Evolutionary conservation across 164 flowering plant species (phyloP).

Genomic region (Vitis vinifera): ASM3070453v1 NC_081805.1:962001-962500

Average conservation of each 20-base stretch:
- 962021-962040: background rate
- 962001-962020: background rate
- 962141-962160: background rate
- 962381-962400: background rate
- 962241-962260: background rate
- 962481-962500: background rate
- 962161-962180: background rate
- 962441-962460: background rate
- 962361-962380: background rate
- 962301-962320: background rate
- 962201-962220: background rate
- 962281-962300: background rate
- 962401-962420: background rate
- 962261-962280: background rate
- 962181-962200: background rate
- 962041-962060: background rate
- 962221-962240: background rate
- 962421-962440: background rate
- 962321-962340: constrained; percentile 11
- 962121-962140: background rate
- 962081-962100: no score
- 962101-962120: fast-evolving
- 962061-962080: no score
- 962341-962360: background rate
- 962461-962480: background rate